Conservation (phyloP, 441 rosid species). For the Sinapis alba region DNA sequence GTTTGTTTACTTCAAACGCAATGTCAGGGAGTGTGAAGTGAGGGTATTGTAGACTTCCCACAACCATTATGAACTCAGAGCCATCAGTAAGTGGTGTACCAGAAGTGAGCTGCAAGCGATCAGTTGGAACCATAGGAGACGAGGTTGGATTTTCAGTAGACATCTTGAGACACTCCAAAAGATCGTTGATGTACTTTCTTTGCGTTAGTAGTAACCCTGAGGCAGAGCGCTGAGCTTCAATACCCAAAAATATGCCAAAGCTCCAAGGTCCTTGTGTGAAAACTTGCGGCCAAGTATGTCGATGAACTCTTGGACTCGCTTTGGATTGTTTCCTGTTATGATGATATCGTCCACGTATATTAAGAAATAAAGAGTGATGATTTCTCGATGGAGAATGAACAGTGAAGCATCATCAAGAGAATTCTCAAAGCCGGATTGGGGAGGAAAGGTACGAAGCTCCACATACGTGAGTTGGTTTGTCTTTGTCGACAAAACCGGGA, state of each 20-base stretch:
- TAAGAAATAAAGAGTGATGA: not conserved
- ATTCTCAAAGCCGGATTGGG: not conserved
- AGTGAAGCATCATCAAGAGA: not conserved
- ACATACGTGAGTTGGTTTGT: not conserved
- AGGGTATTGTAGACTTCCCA: not conserved
- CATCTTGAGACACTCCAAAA: not conserved
- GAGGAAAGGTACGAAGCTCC: not conserved
- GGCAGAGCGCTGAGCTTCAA: not conserved
- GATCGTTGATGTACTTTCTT: not conserved
- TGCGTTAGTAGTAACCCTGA: not conserved
- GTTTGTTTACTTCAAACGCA: not conserved
- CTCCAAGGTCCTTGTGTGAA: not conserved
- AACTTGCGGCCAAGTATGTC: not conserved
- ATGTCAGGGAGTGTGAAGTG: not conserved
- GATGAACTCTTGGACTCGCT: not conserved
- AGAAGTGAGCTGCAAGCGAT: not conserved
- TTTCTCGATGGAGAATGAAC: not conserved
- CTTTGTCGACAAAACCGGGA: not conserved
- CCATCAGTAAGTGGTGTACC: not conserved
- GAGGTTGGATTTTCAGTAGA: not conserved
- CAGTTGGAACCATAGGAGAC: not conserved
- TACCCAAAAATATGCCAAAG: not conserved
- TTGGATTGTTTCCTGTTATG: not conserved
- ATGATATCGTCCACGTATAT: not conserved
- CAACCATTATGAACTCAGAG: not conserved